Evolutionary conservation across 2,329 filamentous ascomycete species (phyloP), one percentile per base, ranked within the genome.

Genomic region (Aureobasidium sp.): DNA sequence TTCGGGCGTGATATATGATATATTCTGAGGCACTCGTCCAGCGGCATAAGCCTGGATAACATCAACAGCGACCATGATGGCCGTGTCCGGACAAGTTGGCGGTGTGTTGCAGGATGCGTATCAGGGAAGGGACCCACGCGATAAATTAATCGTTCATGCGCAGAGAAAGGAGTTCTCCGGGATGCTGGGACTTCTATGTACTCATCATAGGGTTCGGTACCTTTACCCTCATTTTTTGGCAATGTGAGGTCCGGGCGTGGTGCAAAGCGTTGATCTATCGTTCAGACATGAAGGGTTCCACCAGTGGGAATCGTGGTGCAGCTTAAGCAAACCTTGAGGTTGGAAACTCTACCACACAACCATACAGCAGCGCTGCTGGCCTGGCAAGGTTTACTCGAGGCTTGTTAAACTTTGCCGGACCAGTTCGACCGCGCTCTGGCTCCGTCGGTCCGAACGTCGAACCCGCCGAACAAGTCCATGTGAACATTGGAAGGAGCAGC

Each of bases 11-110:
- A 77, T 66, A n/a, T 60, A 68, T 0, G 71, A 63, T 54, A 77
- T 66, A 13, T 61, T 68, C 1, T 71, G 62, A 1, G 75, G 75
- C 14, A 78, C 71, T 9, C 67, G 67, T 36, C 75, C 75, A 25
- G 54, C 37, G 25, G 59, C 48, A 30, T 51, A 53, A 16, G 59
- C 59, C 14, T 51, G 27, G 3, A 49, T 49, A 27, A 61, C 49
- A 29, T 61, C 59, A 25, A 29, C 25, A 41, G 47, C 59, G 13
- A 61, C 59, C 59, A 54, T 57, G 29, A 45, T n/a, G 53, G 30
- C 53, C 29, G 41, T 16, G 53, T 36, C 50, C 42, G 36, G 37
- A 13, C 25, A 32, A 42, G 50, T 30, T 21, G 27, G 9, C 3
- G 36, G 49, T 53, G 49, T 13, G n/a, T 41, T 53, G 49, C 49